Conservation (phyloP, 495 filamentous ascomycete genomes). For the Pyrenula massariospora region DNA sequence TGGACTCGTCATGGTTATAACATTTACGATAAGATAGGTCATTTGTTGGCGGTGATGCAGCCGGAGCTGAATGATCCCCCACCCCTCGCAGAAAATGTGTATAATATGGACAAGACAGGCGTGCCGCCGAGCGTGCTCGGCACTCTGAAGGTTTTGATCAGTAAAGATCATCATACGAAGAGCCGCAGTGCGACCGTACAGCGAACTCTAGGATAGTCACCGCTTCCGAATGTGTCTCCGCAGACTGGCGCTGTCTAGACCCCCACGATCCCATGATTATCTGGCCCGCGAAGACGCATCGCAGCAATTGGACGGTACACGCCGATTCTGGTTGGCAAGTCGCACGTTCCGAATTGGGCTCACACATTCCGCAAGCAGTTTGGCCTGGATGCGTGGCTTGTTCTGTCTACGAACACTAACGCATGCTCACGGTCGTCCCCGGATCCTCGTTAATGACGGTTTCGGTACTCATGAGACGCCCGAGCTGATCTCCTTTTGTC, state of each 20-base stretch:
- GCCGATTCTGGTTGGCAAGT: slow-evolving; percentile 13
- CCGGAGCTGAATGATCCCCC: slow-evolving; percentile 13
- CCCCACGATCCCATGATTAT: slow-evolving; percentile 12
- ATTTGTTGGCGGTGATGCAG: slow-evolving; percentile 18
- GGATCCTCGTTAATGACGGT: slow-evolving; percentile 11
- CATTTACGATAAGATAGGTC: slow-evolving; percentile 19
- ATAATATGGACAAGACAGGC: slow-evolving; percentile 20
- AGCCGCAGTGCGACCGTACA: slow-evolving; percentile 15
- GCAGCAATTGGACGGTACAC: slow-evolving; percentile 10
- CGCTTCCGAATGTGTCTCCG: slow-evolving; percentile 21
- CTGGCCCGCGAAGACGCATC: slow-evolving; percentile 11
- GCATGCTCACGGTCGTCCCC: slow-evolving; percentile 8
- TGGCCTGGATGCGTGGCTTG: slow-evolving; percentile 12
- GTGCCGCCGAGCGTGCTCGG: slow-evolving; percentile 19
- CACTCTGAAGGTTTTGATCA: slow-evolving; percentile 21
- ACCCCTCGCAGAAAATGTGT: slow-evolving; percentile 15
- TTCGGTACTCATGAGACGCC: slow-evolving; percentile 14
- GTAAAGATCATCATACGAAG: slow-evolving; percentile 16
- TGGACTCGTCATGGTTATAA: slow-evolving; percentile 16
- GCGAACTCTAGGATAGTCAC: slow-evolving; percentile 16
- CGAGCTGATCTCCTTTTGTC: slow-evolving; percentile 11
- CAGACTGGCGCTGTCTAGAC: slow-evolving; percentile 10
- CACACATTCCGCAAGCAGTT: slow-evolving; percentile 10
- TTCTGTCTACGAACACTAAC: slow-evolving; percentile 13
- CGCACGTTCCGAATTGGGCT: slow-evolving; percentile 8